phyloP scores from a whole-genome alignment of 768 basidiomycete genomes.

The Termitomyces sp. region DNA sequence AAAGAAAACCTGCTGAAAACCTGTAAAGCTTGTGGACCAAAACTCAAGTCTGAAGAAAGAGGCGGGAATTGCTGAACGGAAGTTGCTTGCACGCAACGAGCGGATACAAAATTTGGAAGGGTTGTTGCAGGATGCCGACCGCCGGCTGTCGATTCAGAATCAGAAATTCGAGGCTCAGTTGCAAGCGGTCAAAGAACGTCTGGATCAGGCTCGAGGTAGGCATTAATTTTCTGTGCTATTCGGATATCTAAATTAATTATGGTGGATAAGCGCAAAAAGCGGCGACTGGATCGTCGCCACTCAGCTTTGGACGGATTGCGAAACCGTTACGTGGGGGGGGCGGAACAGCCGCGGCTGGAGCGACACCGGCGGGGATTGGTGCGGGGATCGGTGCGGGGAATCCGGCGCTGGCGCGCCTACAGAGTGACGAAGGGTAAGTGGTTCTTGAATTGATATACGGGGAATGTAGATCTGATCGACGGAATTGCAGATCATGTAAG shows the following conservation, averaged over 20 bases:
- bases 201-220: conserved; percentile 89
- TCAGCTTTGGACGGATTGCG: conserved; percentile 92
- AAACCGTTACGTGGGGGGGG: conserved; percentile 96
- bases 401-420: conserved; percentile 60
- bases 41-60: conserved; percentile 97
- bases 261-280: conserved; percentile 68
- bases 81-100: conserved; percentile 93
- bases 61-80: conserved; percentile 94
- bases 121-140: conserved; percentile 89
- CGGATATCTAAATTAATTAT: conserved; percentile 6
- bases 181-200: conserved; percentile 85
- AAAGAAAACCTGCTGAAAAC: background rate
- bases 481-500: conserved; percentile 36
- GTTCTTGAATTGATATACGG: conserved; percentile 14
- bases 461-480: conserved; percentile 10
- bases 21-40: conserved; percentile 88
- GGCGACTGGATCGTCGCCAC: conserved; percentile 58
- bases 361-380: conserved; percentile 37
- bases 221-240: conserved; percentile 10
- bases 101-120: conserved; percentile 96
- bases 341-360: conserved; percentile 47
- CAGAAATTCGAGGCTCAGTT: conserved; percentile 94
- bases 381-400: conserved; percentile 51
- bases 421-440: conserved; percentile 71
- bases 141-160: conserved; percentile 87